phyloP scores from a whole-genome alignment of 768 basidiomycete genomes.

The Suillus decipiens region DNA sequence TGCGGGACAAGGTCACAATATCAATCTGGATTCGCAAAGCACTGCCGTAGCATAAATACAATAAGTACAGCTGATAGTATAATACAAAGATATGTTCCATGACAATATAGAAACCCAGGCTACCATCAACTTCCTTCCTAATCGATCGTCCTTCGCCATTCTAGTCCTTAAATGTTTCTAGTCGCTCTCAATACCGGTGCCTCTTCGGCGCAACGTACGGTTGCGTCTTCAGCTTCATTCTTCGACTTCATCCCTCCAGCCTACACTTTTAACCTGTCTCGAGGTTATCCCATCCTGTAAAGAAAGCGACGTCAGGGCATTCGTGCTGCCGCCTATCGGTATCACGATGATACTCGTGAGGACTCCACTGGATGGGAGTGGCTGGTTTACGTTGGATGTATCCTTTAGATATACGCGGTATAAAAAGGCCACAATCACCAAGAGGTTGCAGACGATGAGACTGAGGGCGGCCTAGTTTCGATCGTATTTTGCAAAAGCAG shows the following conservation, averaged over 20 bases:
- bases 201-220: neutral
- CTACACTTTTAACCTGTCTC: neutral
- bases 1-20: no score
- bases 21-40: no score
- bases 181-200: neutral
- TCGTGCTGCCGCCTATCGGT: neutral
- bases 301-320: neutral
- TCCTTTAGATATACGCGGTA: slow-evolving; percentile 18
- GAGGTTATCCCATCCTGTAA: slow-evolving; percentile 29
- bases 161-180: neutral
- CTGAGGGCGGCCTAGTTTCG: slow-evolving; percentile 22
- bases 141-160: neutral
- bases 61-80: neutral
- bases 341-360: neutral
- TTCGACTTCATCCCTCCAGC: neutral
- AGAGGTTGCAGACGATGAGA: slow-evolving; percentile 27
- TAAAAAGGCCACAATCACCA: slow-evolving; percentile 27
- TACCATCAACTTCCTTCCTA: neutral
- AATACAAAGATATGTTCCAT: no score
- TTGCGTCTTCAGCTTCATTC: neutral
- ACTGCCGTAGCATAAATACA: no score
- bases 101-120: neutral
- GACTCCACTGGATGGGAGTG: neutral
- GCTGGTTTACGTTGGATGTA: slow-evolving; percentile 8
- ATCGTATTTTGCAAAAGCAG: neutral